Evolutionary conservation across 2,329 filamentous ascomycete genomes (phyloP).

Genomic region (Apiospora marii): DNA sequence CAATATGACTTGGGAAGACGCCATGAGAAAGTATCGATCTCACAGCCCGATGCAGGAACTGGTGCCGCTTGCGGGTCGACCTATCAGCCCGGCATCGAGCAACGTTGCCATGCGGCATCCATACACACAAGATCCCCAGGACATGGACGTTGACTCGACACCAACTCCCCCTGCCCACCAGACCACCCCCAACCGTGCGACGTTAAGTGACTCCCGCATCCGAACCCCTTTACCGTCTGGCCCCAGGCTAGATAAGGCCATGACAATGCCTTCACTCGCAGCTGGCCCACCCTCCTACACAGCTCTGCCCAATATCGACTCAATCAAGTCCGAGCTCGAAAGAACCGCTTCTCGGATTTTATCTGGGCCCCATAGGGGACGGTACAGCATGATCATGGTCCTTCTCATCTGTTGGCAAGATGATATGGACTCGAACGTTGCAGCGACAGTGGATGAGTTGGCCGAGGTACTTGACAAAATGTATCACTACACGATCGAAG

Average conservation of each 20-base stretch:
- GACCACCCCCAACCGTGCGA: slow-evolving; percentile 44
- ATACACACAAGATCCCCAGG: slow-evolving; percentile 56
- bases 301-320: slow-evolving; percentile 58
- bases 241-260: slow-evolving; percentile 60
- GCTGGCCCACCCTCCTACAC: slow-evolving; percentile 35
- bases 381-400: slow-evolving; percentile 60
- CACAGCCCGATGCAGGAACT: slow-evolving; percentile 62
- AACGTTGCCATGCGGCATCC: slow-evolving; percentile 45
- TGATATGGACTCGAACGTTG: slow-evolving; percentile 54
- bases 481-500: slow-evolving; percentile 60
- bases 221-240: slow-evolving; percentile 65
- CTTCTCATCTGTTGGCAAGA: slow-evolving; percentile 66
- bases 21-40: slow-evolving; percentile 61
- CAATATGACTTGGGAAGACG: slow-evolving; percentile 68
- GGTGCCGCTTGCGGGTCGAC: slow-evolving; percentile 51
- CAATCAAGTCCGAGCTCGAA: slow-evolving; percentile 61
- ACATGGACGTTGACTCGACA: slow-evolving; percentile 63
- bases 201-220: slow-evolving; percentile 57
- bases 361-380: slow-evolving; percentile 57
- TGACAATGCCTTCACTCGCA: slow-evolving; percentile 45
- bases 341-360: slow-evolving; percentile 57
- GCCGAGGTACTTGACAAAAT: slow-evolving; percentile 58
- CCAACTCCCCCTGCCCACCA: slow-evolving; percentile 40
- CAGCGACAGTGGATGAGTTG: slow-evolving; percentile 54
- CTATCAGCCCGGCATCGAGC: slow-evolving; percentile 54